Evolutionary conservation across 805 yeast species (phyloP), one percentile per base, ranked within the genome.

Genomic region (Candida methanosorbosa): DNA sequence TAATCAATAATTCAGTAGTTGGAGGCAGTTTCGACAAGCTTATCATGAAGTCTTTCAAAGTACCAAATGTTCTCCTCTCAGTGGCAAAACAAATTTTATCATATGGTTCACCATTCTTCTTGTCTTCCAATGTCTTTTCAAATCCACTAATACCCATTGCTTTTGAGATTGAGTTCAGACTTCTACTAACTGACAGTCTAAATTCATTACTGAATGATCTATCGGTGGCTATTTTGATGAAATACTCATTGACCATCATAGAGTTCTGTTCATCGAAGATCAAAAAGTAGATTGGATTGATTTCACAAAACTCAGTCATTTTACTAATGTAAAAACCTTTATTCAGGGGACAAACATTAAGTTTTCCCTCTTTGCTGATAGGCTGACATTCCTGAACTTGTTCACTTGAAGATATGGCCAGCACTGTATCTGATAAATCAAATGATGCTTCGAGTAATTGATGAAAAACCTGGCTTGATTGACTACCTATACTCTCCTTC

Each of bases 401-500:
- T 32, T 4, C 31, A 32, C 3, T 38, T 37, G 11, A 25, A 34
- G 18, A 7, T 4, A 29, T 19, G 5, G 13, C 5, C 5, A 9
- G 19, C n/a, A 15, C 18, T 9, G 6, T 5, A 3, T 14, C 4
- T 4, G 75, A 69, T 12, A 78, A 56, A 1, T 51, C 49, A 9
- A 70, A 62, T 26, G 80, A 45, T 0, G 79, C 66, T 1, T 52
- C 44, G 1, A 79, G 36, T 16, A 87, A 52, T 7, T 62, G 64
- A 5, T 49, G 35, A 38, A 78, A 75, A 1, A 86, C 69, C 0
- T 56, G 53, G 2, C 61, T 56, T 2, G 78, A 68, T 39, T 77
- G 82, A 6, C 67, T 68, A 12, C 58, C 56, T 1, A 90, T 68
- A 34, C 81, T 75, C 20, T 79, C 87, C 37, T 71, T 57, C 21